These are phyloP conservation scores for Akebia trifoliata DNA, from an alignment of 164 flowering plant species.

Conservation along the genomic window DNA sequence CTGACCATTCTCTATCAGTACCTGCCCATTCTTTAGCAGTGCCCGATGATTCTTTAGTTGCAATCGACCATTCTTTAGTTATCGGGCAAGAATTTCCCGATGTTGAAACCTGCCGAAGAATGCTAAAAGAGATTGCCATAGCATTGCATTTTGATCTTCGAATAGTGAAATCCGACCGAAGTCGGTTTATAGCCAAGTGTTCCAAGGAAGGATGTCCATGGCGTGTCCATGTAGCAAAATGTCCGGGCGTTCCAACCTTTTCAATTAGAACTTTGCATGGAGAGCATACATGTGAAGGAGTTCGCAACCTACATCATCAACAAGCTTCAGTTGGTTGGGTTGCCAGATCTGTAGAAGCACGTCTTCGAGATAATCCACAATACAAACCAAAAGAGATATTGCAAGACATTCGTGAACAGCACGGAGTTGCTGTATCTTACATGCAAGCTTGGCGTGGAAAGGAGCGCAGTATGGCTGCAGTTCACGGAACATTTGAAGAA, in stretches of 20 bases:
- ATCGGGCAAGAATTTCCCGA: slow-evolving; percentile 92
- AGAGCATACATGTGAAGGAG: slow-evolving; percentile 96
- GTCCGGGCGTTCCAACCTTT: slow-evolving; percentile 82
- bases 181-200: slow-evolving; percentile 93
- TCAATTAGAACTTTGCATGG: slow-evolving; percentile 76
- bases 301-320: slow-evolving; percentile 82
- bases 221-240: slow-evolving; percentile 95
- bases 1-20: slow-evolving; percentile 27
- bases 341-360: slow-evolving; percentile 91
- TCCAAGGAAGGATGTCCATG: slow-evolving; percentile 97
- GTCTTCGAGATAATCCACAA: slow-evolving; percentile 83
- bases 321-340: slow-evolving; percentile 99
- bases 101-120: slow-evolving; percentile 67
- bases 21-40: slow-evolving; percentile 23
- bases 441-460: slow-evolving; percentile 99
- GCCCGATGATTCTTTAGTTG: slow-evolving; percentile 19
- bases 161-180: slow-evolving; percentile 94
- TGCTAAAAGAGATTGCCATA: slow-evolving; percentile 81
- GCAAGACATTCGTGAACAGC: slow-evolving; percentile 82
- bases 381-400: slow-evolving; percentile 92
- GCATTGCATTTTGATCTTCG: slow-evolving; percentile 93
- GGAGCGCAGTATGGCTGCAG: slow-evolving; percentile 98
- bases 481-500: slow-evolving; percentile 67
- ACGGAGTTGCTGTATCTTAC: slow-evolving; percentile 96
- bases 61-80: slow-evolving; percentile 35